A percentile compares a stretch with the other conserved stretches of the same genome.
Conservation (phyloP, 139 green algal genomes). For the Tetraselmis striata region DNA sequence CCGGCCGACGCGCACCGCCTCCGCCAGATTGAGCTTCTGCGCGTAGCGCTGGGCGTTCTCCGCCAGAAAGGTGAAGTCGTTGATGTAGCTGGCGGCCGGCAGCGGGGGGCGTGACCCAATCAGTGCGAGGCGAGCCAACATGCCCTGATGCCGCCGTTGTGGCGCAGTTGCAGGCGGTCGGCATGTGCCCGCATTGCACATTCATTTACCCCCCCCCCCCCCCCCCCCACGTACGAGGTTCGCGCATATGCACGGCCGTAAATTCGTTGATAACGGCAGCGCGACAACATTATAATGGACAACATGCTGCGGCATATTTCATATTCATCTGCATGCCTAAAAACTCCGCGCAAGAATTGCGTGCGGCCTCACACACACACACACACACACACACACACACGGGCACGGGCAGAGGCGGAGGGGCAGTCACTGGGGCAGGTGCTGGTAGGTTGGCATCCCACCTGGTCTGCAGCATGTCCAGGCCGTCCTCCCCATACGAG, state of each 20-base stretch:
- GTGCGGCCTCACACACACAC: not conserved
- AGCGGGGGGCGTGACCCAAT: not conserved
- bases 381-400: not conserved
- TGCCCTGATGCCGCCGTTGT: too few relatives aligned
- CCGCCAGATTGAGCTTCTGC: slow-evolving; percentile 26
- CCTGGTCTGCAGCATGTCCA: slow-evolving; percentile 58
- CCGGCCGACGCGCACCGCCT: not conserved
- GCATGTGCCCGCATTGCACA: too few relatives aligned
- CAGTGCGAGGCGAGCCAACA: too few relatives aligned
- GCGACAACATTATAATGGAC: too few relatives aligned
- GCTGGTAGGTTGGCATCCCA: not conserved
- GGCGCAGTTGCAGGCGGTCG: too few relatives aligned
- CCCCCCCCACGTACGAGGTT: too few relatives aligned
- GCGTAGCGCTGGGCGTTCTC: slow-evolving; percentile 56
- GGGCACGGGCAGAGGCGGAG: not conserved
- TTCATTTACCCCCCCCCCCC: too few relatives aligned
- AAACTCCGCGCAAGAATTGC: too few relatives aligned
- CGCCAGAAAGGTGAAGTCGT: slow-evolving; percentile 76
- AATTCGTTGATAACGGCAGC: too few relatives aligned
- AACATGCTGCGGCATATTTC: too few relatives aligned
- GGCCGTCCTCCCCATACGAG: slow-evolving; percentile 89
- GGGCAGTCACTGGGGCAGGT: not conserved
- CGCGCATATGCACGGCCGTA: too few relatives aligned
- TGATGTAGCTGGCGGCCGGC: slow-evolving; percentile 44
- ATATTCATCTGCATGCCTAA: too few relatives aligned